Evolutionary conservation across 208 protist species (phyloP).

Genomic region (Leishmania tarentolae): DNA sequence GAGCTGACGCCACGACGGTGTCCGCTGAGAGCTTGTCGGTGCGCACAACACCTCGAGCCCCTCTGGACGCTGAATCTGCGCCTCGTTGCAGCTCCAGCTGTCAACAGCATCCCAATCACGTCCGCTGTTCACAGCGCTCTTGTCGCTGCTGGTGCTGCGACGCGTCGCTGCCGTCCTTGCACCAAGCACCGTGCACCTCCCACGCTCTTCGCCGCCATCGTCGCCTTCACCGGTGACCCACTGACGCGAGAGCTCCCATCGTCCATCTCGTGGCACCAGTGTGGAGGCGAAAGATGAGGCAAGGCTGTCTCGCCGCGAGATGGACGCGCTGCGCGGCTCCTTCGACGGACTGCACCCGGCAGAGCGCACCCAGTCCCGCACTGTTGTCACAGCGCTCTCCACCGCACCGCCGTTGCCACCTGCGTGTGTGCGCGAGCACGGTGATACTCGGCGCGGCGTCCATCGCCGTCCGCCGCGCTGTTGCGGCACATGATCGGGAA

Average conservation of each 20-base stretch:
- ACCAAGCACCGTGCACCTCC: not conserved
- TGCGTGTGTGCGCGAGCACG: not conserved
- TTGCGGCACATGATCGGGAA: not conserved
- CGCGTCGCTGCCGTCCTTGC: not conserved
- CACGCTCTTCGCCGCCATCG: not conserved
- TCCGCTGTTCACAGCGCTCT: conserved; percentile 1
- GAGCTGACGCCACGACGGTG: conserved; percentile 27
- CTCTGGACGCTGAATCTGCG: not conserved
- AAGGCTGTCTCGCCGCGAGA: conserved; percentile 46
- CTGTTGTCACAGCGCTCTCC: conserved; percentile 13
- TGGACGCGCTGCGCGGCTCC: conserved; percentile 40
- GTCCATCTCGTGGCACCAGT: conserved; percentile 20
- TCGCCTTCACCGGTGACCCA: not conserved
- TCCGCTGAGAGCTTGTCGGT: conserved; percentile 13
- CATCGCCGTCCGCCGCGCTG: conserved; percentile 22
- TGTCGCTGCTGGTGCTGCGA: not conserved
- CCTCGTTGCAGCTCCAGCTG: not conserved
- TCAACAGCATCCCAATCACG: not conserved
- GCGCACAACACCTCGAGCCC: not conserved
- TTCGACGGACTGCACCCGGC: conserved; percentile 35
- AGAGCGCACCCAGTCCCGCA: conserved; percentile 37
- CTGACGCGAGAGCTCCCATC: not conserved
- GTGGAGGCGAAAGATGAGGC: conserved; percentile 29
- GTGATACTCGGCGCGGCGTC: conserved; percentile 20
- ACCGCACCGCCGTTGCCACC: not conserved